Evolutionary conservation across 179 eudicot genomes (phyloP), one percentile per base, ranked within the genome.

Genomic region (Silene noctiflora): DNA sequence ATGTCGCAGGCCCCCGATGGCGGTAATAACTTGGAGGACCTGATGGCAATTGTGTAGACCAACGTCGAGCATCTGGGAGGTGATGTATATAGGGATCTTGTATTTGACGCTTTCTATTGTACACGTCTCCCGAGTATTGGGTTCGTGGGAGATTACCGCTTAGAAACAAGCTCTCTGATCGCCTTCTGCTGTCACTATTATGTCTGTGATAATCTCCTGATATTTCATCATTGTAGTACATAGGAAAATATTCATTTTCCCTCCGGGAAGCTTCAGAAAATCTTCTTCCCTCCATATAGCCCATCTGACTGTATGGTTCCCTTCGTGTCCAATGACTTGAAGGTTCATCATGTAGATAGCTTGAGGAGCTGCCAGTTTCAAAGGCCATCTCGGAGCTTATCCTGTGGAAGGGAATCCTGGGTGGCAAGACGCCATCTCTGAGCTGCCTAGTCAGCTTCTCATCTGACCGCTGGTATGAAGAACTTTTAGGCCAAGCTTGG

Each of bases 121-220:
- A 42, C 55, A 87, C 75, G 67, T 86, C 93, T 13, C 86, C 89
- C 0, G 97, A 88, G 59, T 85, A 90, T 65, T 83, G 86, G 68
- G 75, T 62, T 77, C 78, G 82, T 11, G 84, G 72, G 46, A 51
- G 44, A 53, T 74, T 77, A 61, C 78, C 74, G 59, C 77, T 81
- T 31, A 71, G 83, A 20, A 83, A 71, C 83, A 71, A 69, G 27
- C 66, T 81, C 65, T 69, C 84, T 13, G 77, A 74, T 48, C 73
- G 84, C 77, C 82, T 71, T 75, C 66, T 74, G 64, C 81, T 78
- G 29, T 61, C 73, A 48, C 59, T 29, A 42, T 53, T 25, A 78
- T 71, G 53, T 58, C 76, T 76, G 9, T 59, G 71, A 69, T 81
- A 78, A 64, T 83, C 87, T 62, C 80, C 86, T 24, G 88, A 78